Evolutionary conservation across 2,329 filamentous ascomycete species (phyloP).

Genomic region (Stagonosporopsis vannaccii): DNA sequence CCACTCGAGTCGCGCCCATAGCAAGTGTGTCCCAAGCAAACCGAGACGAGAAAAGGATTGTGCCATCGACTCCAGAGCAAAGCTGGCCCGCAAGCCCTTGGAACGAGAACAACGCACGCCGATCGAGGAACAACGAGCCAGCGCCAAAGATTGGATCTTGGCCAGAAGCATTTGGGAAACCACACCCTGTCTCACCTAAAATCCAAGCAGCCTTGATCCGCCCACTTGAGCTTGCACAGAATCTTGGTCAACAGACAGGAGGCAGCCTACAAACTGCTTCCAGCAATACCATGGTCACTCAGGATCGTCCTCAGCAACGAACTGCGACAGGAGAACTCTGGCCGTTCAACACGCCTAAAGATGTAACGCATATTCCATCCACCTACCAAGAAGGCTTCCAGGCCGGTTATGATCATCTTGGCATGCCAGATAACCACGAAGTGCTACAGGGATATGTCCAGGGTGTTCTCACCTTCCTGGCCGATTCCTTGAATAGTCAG

Average conservation of each 20-base stretch:
- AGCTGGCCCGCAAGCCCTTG: slow-evolving; percentile 46
- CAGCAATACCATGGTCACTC: slow-evolving; percentile 21
- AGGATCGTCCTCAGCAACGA: slow-evolving; percentile 25
- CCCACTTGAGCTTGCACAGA: slow-evolving; percentile 3
- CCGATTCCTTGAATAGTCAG: slow-evolving; percentile 35
- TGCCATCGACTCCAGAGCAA: slow-evolving; percentile 48
- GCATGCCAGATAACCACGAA: slow-evolving; percentile 41
- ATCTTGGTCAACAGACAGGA: slow-evolving; percentile 16
- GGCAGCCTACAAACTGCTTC: slow-evolving; percentile 16
- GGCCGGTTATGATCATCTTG: slow-evolving; percentile 45
- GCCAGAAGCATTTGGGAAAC: slow-evolving; percentile 42
- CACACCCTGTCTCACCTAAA: slow-evolving; percentile 27
- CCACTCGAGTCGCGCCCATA: slow-evolving; percentile 42
- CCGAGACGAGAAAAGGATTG: slow-evolving; percentile 24
- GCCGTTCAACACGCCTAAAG: slow-evolving; percentile 28
- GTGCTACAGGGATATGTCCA: slow-evolving; percentile 46
- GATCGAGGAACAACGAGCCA: slow-evolving; percentile 29
- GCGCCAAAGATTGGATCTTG: slow-evolving; percentile 39
- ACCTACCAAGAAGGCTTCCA: slow-evolving; percentile 51
- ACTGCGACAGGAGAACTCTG: slow-evolving; percentile 33
- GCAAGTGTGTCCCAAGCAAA: slow-evolving; percentile 14
- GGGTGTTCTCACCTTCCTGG: slow-evolving; percentile 40
- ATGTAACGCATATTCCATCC: slow-evolving; percentile 32
- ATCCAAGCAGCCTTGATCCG: slow-evolving; percentile 21
- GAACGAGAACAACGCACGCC: slow-evolving; percentile 39